Evolutionary conservation across 257 asterid genomes (phyloP).

Genomic region (Solanum virginianum): DNA sequence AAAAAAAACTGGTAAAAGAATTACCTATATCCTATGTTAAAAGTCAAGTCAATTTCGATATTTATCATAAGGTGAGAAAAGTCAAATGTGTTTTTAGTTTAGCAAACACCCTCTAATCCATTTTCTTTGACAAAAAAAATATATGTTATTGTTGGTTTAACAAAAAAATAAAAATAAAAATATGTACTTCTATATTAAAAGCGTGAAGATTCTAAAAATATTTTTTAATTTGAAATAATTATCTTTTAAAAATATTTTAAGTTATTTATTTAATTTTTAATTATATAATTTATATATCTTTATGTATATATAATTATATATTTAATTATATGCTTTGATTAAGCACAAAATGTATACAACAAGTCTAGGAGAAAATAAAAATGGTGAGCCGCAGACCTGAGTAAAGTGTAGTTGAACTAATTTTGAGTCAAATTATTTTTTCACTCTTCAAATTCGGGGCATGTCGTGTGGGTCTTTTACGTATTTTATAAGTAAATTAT

Average conservation of each 20-base stretch:
- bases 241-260: no score
- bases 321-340: no score
- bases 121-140: background rate
- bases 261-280: no score
- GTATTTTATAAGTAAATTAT: background rate
- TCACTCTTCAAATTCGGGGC: background rate
- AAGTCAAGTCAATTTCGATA: background rate
- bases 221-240: no score
- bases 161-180: background rate
- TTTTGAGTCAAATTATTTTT: background rate
- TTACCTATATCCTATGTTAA: background rate
- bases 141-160: background rate
- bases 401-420: conserved; percentile 2
- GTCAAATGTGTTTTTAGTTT: background rate
- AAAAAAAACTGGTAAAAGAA: background rate
- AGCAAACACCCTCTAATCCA: background rate
- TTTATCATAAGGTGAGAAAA: background rate
- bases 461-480: background rate
- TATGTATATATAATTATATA: no score
- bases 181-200: no score
- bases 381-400: background rate
- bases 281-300: no score
- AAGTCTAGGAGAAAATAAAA: background rate
- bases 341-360: no score
- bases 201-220: no score